These are phyloP conservation scores for Terfezia boudieri DNA, from an alignment of 495 filamentous ascomycete species.

Conservation along the genomic window DNA sequence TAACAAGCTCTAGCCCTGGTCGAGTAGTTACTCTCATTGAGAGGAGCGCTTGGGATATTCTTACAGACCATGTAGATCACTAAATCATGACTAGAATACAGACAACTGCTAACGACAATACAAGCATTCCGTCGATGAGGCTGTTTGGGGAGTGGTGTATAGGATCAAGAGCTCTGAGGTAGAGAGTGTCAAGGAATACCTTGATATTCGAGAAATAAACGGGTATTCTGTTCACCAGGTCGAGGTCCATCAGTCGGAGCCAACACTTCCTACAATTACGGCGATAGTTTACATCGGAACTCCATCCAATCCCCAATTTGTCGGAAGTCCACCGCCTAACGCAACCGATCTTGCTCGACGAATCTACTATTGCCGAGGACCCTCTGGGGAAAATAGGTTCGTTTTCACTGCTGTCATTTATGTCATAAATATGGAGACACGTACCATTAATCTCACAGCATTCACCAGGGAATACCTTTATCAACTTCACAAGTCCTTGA, in stretches of 20 bases:
- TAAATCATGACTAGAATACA: too few relatives aligned
- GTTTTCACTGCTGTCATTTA: background rate
- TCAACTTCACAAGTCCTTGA: constrained; percentile 52
- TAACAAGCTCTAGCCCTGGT: constrained; percentile 31
- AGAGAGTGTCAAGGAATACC: constrained; percentile 63
- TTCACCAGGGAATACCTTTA: constrained; percentile 50
- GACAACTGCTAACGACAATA: background rate
- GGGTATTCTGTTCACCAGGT: constrained; percentile 84
- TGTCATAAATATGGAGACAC: too few relatives aligned
- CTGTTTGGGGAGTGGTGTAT: constrained; percentile 83
- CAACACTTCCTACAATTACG: constrained; percentile 19
- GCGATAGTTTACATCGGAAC: constrained; percentile 85
- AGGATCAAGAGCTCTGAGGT: constrained; percentile 55
- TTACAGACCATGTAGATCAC: constrained; percentile 38
- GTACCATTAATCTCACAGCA: too few relatives aligned
- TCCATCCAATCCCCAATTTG: constrained; percentile 81
- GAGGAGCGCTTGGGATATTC: constrained; percentile 51
- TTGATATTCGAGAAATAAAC: constrained; percentile 93
- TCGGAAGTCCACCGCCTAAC: constrained; percentile 59
- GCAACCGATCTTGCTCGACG: constrained; percentile 46
- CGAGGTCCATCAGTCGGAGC: constrained; percentile 42
- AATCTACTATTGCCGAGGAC: constrained; percentile 52
- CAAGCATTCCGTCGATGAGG: constrained; percentile 33
- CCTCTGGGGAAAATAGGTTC: constrained; percentile 60
- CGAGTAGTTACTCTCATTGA: constrained; percentile 87